Conservation (phyloP, 495 filamentous ascomycete species). For the Tuber aestivum region DNA sequence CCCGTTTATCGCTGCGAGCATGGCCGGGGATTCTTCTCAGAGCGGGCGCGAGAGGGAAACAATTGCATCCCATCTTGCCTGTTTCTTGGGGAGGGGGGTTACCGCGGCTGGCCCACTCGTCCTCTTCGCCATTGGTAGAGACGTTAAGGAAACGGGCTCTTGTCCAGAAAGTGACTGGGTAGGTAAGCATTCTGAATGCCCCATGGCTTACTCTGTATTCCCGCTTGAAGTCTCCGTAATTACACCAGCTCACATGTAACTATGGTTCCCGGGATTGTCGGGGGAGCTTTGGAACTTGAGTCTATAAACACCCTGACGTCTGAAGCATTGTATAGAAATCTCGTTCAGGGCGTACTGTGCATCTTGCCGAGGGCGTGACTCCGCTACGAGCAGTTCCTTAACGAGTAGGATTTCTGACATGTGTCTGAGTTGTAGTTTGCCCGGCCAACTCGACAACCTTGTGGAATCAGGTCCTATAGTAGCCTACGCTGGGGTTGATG, state of each 20-base stretch:
- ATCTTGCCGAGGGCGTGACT: background rate
- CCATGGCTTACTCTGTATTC: background rate
- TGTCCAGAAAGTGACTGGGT: conserved; percentile 78
- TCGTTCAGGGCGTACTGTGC: background rate
- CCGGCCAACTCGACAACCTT: conserved; percentile 59
- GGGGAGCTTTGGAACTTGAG: no score
- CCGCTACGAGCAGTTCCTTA: background rate
- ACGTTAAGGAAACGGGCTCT: conserved; percentile 70
- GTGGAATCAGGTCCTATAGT: conserved; percentile 66
- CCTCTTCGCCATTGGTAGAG: conserved; percentile 17
- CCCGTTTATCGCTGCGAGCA: background rate
- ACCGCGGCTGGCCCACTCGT: background rate
- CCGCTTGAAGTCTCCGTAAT: background rate
- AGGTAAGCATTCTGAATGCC: conserved; percentile 36
- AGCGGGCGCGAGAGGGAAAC: background rate
- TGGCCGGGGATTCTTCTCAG: background rate
- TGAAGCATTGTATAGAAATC: background rate
- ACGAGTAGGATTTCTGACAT: conserved; percentile 25
- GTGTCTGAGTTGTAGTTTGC: conserved; percentile 48
- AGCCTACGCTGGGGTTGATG: conserved; percentile 85
- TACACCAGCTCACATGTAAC: no score
- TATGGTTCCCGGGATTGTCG: no score
- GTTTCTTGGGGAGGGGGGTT: background rate
- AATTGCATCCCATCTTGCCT: background rate
- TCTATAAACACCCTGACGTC: no score